phyloP scores from a whole-genome alignment of 2,329 filamentous ascomycete genomes.

The Aspergillus transmontanensis region DNA sequence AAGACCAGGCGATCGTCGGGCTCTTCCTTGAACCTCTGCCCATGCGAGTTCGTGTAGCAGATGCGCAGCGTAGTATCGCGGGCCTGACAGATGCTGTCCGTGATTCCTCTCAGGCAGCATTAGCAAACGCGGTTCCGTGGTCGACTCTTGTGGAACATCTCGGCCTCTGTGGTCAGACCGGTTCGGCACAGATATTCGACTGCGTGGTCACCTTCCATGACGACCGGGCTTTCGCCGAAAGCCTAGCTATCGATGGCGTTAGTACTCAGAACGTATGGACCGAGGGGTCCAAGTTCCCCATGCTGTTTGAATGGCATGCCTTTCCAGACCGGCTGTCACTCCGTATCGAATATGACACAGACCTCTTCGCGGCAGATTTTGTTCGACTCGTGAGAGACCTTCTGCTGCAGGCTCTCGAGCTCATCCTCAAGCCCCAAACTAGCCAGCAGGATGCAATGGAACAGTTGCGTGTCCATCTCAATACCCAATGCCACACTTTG shows the following conservation, averaged over 20 bases:
- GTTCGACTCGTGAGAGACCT: too few species aligned
- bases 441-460: too few species aligned
- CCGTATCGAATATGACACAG: neutral
- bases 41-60: neutral
- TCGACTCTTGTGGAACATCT: too few species aligned
- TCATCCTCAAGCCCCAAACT: too few species aligned
- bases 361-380: neutral
- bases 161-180: too few species aligned
- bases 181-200: neutral
- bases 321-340: neutral
- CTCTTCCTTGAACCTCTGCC: neutral
- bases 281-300: neutral
- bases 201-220: neutral
- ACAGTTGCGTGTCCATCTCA: too few species aligned
- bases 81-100: accelerated
- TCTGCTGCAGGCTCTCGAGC: too few species aligned
- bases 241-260: neutral
- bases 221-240: neutral
- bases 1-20: neutral
- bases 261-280: neutral
- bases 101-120: neutral
- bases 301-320: neutral
- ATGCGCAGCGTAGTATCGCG: neutral
- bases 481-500: too few species aligned
- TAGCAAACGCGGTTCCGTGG: neutral